Conservation (phyloP, 257 asterid species). For the Galeopsis tetrahit region DNA sequence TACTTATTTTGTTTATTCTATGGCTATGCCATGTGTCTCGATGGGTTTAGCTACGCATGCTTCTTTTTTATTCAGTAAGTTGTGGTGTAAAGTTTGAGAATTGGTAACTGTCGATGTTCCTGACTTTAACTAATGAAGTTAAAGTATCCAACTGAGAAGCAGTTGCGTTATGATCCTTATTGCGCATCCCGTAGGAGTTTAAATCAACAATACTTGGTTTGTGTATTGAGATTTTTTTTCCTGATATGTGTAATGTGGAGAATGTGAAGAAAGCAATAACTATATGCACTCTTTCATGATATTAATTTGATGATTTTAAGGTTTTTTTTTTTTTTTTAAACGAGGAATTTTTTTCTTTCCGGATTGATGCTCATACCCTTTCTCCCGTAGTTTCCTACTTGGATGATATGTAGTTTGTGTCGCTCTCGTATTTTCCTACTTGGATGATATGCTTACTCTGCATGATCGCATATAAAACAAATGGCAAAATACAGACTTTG, state of each 20-base stretch:
- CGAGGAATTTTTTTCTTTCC: too few relatives aligned
- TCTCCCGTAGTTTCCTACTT: too few relatives aligned
- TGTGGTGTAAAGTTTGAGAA: neutral
- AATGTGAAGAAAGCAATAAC: neutral
- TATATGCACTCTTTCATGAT: neutral
- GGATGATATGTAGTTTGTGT: too few relatives aligned
- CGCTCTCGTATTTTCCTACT: neutral
- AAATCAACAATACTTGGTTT: conserved; percentile 2
- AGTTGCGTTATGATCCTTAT: conserved; percentile 13
- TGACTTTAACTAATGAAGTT: neutral
- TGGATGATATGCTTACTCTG: conserved; percentile 6
- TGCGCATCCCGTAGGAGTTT: neutral
- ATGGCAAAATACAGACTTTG: neutral
- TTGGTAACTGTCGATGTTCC: neutral
- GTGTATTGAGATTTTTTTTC: neutral
- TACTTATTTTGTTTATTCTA: neutral
- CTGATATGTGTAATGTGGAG: neutral
- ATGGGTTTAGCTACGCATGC: neutral
- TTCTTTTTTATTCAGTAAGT: neutral
- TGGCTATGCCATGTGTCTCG: neutral
- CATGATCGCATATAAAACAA: neutral
- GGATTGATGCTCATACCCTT: neutral
- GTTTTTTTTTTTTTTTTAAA: too few relatives aligned
- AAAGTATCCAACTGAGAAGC: conserved; percentile 5
- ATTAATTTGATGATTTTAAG: neutral